Evolutionary conservation across 2,329 filamentous ascomycete species (phyloP).

Genomic region (Aspergillus caelatus): DNA sequence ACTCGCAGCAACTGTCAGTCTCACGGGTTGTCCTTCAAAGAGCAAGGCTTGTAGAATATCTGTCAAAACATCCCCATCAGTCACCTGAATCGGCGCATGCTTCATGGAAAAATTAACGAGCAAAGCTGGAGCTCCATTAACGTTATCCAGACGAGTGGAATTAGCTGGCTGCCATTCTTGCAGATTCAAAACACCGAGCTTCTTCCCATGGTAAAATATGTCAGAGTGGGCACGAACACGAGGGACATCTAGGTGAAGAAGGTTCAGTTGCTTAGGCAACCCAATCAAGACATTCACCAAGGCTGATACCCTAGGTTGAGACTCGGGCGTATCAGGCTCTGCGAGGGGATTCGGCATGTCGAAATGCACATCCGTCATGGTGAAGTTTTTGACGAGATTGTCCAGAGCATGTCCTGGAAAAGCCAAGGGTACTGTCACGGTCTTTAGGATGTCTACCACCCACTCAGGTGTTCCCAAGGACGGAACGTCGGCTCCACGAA

Average conservation of each 20-base stretch:
- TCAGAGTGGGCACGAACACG: conserved; percentile 76
- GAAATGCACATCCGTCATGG: conserved; percentile 83
- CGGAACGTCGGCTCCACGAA: conserved; percentile 74
- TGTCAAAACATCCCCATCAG: conserved; percentile 75
- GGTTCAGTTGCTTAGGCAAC: conserved; percentile 83
- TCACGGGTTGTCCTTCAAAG: conserved; percentile 71
- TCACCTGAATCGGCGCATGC: conserved; percentile 80
- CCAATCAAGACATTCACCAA: conserved; percentile 77
- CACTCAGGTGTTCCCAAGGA: conserved; percentile 73
- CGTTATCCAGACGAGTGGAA: conserved; percentile 69
- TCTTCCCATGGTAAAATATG: conserved; percentile 74
- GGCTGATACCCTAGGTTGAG: conserved; percentile 79
- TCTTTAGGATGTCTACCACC: conserved; percentile 78
- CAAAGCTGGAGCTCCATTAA: conserved; percentile 64
- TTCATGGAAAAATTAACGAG: conserved; percentile 75
- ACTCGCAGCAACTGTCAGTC: conserved; percentile 73
- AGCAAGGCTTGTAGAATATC: conserved; percentile 79
- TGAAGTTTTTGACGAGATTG: conserved; percentile 83
- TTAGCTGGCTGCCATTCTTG: conserved; percentile 81
- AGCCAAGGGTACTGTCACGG: conserved; percentile 79
- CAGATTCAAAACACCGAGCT: conserved; percentile 80
- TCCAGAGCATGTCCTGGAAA: conserved; percentile 82
- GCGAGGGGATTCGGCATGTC: conserved; percentile 78
- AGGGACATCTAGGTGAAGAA: conserved; percentile 79
- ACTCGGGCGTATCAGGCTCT: conserved; percentile 71